Conservation (phyloP, 495 filamentous ascomycete species). For the Aspergillus baeticus region DNA sequence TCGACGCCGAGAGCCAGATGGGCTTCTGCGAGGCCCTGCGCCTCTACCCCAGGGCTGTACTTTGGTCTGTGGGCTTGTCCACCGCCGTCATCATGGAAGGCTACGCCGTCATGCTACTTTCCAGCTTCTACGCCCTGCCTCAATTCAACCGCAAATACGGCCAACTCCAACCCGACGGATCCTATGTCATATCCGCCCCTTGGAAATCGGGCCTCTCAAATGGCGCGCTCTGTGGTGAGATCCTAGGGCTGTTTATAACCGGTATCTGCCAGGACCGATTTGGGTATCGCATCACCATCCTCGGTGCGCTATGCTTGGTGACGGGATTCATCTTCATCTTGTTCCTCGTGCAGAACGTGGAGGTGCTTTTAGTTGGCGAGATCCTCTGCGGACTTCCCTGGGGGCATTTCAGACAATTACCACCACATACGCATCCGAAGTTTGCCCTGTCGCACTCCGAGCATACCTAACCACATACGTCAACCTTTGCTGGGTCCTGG, state of each 20-base stretch:
- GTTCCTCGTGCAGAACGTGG: slow-evolving; percentile 70
- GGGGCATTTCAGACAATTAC: slow-evolving; percentile 82
- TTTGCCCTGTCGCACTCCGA: slow-evolving; percentile 69
- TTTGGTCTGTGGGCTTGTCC: slow-evolving; percentile 53
- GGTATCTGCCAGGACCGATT: slow-evolving; percentile 73
- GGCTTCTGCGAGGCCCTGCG: slow-evolving; percentile 37
- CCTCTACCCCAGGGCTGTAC: slow-evolving; percentile 57
- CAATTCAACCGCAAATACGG: slow-evolving; percentile 72
- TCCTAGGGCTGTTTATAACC: slow-evolving; percentile 75
- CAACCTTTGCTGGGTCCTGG: slow-evolving; percentile 80
- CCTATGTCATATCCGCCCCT: slow-evolving; percentile 65
- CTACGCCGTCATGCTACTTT: slow-evolving; percentile 54
- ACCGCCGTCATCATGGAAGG: slow-evolving; percentile 58
- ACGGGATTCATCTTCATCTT: slow-evolving; percentile 70
- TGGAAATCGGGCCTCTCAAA: slow-evolving; percentile 81
- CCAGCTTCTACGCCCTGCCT: slow-evolving; percentile 47
- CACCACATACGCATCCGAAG: slow-evolving; percentile 79
- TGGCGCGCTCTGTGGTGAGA: slow-evolving; percentile 62
- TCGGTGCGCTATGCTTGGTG: slow-evolving; percentile 62
- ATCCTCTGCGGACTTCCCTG: slow-evolving; percentile 77
- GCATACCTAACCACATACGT: slow-evolving; percentile 77
- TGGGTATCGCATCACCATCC: slow-evolving; percentile 71
- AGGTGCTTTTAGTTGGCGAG: slow-evolving; percentile 68
- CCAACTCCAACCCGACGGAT: slow-evolving; percentile 47
- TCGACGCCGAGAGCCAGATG: too few relatives aligned